These are phyloP conservation scores for Cucurbita pepo DNA, from an alignment of 306 rosid genomes.

Conservation along the genomic window DNA sequence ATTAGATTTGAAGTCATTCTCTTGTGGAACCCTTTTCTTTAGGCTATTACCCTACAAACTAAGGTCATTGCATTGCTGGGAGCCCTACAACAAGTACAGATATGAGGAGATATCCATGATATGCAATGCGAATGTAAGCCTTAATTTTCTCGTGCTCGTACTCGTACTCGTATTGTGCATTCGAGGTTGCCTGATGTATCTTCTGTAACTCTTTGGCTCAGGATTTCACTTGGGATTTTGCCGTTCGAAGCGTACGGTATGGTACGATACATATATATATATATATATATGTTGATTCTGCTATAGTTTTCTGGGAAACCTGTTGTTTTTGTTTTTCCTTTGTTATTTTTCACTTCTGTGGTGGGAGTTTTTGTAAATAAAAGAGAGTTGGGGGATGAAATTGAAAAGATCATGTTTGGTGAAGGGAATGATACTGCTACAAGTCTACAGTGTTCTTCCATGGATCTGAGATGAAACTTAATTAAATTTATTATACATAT, in stretches of 20 bases:
- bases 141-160: neutral
- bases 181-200: neutral
- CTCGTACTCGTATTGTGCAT: neutral
- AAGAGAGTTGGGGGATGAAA: neutral
- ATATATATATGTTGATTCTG: neutral
- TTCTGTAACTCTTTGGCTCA: neutral
- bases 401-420: neutral
- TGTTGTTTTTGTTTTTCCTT: neutral
- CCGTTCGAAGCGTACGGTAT: neutral
- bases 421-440: neutral
- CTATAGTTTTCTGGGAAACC: neutral
- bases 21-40: conserved; percentile 21
- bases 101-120: neutral
- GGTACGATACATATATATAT: neutral
- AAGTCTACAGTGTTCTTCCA: conserved; percentile 12
- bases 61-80: conserved; percentile 20
- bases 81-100: conserved; percentile 21
- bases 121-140: neutral
- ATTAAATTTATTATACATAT: conserved; percentile 7
- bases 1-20: conserved; percentile 21
- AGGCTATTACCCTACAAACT: neutral
- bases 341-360: neutral
- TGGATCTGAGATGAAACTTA: conserved; percentile 19
- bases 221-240: conserved; percentile 1
- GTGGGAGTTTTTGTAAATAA: conserved; percentile 3